These are phyloP conservation scores for Bipolaris bicolor DNA, from an alignment of 2,329 filamentous ascomycete species.

Conservation along the genomic window DNA sequence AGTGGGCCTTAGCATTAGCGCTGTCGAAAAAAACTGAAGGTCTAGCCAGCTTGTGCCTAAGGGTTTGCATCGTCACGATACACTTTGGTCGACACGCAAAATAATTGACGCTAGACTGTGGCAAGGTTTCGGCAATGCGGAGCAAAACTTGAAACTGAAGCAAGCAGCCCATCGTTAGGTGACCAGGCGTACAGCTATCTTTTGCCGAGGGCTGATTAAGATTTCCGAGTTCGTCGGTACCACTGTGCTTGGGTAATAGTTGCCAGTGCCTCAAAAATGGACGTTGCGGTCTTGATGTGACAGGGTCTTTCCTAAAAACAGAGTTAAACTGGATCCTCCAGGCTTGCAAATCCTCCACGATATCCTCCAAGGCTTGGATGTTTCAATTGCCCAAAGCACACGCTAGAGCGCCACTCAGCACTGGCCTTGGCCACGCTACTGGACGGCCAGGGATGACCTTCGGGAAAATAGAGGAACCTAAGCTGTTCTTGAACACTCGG, in stretches of 20 bases:
- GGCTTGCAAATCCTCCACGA: constrained; percentile 15
- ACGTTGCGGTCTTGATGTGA: not conserved
- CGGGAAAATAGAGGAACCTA: not conserved
- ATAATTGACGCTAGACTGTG: constrained; percentile 6
- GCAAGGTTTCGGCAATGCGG: constrained; percentile 12
- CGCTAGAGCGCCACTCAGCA: constrained; percentile 5
- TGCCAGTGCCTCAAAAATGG: not conserved
- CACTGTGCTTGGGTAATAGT: not conserved
- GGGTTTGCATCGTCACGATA: constrained; percentile 1
- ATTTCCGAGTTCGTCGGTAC: not conserved
- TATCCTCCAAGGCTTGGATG: constrained; percentile 7
- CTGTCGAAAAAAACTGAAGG: not conserved
- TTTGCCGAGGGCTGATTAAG: constrained; percentile 1
- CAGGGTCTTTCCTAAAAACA: not conserved
- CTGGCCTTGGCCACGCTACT: constrained; percentile 8
- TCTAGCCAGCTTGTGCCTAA: not conserved
- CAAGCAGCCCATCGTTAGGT: not conserved
- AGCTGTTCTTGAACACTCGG: constrained; percentile 4
- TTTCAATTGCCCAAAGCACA: not conserved
- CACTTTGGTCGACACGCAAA: constrained; percentile 5
- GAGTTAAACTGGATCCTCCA: not conserved
- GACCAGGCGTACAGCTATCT: not conserved
- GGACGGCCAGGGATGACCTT: constrained; percentile 1
- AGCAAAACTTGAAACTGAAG: constrained; percentile 6
- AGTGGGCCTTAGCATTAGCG: not conserved